Evolutionary conservation across 192 early-diverging fungal genomes (phyloP).

Genomic region (Podila epicladia): DNA sequence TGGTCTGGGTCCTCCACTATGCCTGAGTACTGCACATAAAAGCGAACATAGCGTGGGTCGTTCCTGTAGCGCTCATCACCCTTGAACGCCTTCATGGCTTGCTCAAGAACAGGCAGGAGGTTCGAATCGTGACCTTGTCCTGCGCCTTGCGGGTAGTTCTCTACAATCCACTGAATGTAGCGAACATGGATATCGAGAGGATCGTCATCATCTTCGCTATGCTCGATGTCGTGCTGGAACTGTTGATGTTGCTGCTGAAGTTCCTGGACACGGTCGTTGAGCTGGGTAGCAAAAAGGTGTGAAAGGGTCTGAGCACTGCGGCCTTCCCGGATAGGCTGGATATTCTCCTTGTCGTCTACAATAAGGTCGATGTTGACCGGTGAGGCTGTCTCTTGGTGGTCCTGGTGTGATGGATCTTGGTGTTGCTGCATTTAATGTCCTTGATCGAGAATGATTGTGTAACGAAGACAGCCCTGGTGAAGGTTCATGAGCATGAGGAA

Average conservation of each 20-base stretch:
- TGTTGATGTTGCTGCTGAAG: constrained; percentile 22
- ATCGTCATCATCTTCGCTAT: constrained; percentile 56
- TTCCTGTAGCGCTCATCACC: constrained; percentile 66
- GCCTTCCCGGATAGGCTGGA: constrained; percentile 70
- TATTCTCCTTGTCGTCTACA: constrained; percentile 84
- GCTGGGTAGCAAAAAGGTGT: constrained; percentile 32
- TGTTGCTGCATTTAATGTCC: background rate
- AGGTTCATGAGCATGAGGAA: no score
- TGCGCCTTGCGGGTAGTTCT: constrained; percentile 67
- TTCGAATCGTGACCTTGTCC: constrained; percentile 55
- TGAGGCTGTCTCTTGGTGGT: background rate
- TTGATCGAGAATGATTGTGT: background rate
- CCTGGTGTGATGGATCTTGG: background rate
- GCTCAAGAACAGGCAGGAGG: constrained; percentile 63
- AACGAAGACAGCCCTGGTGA: no score
- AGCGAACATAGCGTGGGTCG: constrained; percentile 63
- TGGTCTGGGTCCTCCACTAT: constrained; percentile 70
- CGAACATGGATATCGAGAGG: constrained; percentile 69
- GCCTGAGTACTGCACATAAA: constrained; percentile 52
- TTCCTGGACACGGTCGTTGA: constrained; percentile 26
- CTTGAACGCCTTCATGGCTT: constrained; percentile 55
- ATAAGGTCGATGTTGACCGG: constrained; percentile 43
- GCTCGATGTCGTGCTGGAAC: constrained; percentile 45
- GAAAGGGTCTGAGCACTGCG: constrained; percentile 63
- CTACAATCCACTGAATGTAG: constrained; percentile 70